Percentiles rank a stretch among this genome's conserved stretches.
Evolutionary conservation across 116 monocot species (phyloP).

Genomic region (Posidonia oceanica): DNA sequence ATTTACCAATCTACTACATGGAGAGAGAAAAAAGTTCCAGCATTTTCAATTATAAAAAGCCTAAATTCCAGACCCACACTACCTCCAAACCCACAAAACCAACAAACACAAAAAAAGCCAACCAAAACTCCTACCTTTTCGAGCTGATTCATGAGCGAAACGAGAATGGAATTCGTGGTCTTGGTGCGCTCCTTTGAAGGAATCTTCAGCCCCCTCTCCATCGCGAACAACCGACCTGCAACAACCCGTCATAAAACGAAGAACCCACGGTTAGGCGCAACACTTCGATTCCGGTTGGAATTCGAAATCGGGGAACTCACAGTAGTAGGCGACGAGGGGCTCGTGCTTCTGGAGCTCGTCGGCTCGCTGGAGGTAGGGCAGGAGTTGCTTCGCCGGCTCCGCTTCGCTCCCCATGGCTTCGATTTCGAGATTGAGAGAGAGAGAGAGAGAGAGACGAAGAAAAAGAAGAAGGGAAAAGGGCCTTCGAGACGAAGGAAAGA

Average conservation of each 20-base stretch:
- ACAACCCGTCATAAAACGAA: neutral
- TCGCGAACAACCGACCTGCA: conserved; percentile 78
- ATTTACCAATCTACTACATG: neutral
- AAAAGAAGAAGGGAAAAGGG: too few species aligned
- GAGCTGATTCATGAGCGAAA: conserved; percentile 97
- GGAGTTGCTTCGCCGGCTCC: conserved; percentile 91
- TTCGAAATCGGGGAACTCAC: conserved; percentile 15
- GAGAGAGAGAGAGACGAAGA: neutral
- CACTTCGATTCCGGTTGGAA: neutral
- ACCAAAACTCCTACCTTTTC: conserved; percentile 55
- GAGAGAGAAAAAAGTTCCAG: neutral
- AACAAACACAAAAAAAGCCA: neutral
- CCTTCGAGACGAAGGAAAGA: neutral
- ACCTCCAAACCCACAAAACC: neutral
- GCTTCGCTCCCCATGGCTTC: conserved; percentile 56
- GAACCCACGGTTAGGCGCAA: too few species aligned
- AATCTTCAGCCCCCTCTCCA: conserved; percentile 84
- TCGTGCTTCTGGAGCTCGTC: conserved; percentile 99
- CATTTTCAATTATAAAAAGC: neutral
- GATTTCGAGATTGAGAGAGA: neutral
- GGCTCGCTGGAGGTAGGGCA: conserved; percentile 95
- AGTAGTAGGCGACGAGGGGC: conserved; percentile 97
- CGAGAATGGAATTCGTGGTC: conserved; percentile 78
- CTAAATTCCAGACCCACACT: neutral
- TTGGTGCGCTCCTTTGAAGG: conserved; percentile 93